A percentile compares a stretch with the other conserved stretches of the same genome.
Conservation (phyloP, 2,329 filamentous ascomycete genomes). For the Aspergillus oerlinghausenensis region DNA sequence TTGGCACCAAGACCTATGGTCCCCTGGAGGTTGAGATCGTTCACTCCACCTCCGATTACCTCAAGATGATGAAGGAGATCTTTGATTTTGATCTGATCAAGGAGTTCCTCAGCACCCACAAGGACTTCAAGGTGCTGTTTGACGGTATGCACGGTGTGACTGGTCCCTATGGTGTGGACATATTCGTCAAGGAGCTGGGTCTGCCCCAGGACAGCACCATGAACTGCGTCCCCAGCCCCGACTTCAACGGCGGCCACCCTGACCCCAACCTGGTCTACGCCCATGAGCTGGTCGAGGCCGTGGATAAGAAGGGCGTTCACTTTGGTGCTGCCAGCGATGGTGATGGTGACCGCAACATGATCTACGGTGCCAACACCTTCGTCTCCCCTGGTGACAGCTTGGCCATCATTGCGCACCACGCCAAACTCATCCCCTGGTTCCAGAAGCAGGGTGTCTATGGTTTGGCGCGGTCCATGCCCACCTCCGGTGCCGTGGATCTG, state of each 20-base stretch:
- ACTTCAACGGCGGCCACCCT: conserved; percentile 96
- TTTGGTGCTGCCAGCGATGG: conserved; percentile 96
- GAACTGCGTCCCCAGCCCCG: conserved; percentile 86
- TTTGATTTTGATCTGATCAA: conserved; percentile 97
- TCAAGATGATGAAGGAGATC: conserved; percentile 94
- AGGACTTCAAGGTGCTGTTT: conserved; percentile 95
- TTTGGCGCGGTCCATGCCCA: conserved; percentile 95
- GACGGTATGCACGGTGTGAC: conserved; percentile 93
- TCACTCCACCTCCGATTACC: conserved; percentile 87
- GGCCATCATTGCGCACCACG: conserved; percentile 96
- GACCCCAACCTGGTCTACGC: conserved; percentile 98
- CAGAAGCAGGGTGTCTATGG: conserved; percentile 95
- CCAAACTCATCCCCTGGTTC: conserved; percentile 96
- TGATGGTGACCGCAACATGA: conserved; percentile 99
- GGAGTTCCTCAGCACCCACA: conserved; percentile 79
- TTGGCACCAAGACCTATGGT: conserved; percentile 82
- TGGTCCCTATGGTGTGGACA: conserved; percentile 87
- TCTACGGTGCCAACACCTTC: conserved; percentile 94
- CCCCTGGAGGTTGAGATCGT: conserved; percentile 90
- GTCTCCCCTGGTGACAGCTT: conserved; percentile 96
- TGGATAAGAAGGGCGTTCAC: conserved; percentile 86
- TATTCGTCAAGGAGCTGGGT: conserved; percentile 91
- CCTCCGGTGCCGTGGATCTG: conserved; percentile 88
- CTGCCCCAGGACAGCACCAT: conserved; percentile 73
- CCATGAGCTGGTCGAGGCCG: conserved; percentile 86